phyloP scores from a whole-genome alignment of 148 eudicot genomes.

The Agrostemma githago region DNA sequence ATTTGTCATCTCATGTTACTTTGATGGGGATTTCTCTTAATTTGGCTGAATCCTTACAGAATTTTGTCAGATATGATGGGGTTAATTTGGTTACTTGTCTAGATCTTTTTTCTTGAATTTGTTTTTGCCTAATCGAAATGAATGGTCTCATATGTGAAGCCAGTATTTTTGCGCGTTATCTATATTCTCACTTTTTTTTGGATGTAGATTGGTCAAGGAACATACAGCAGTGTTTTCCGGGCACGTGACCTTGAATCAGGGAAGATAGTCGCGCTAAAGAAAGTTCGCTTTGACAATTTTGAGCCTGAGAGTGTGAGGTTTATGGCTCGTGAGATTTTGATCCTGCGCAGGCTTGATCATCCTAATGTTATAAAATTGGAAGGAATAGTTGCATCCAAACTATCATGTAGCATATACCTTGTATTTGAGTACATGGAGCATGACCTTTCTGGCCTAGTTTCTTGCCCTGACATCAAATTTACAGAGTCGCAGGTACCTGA shows the following conservation, averaged over 20 bases:
- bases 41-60: neutral
- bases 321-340: constrained; percentile 84
- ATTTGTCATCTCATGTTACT: constrained; percentile 18
- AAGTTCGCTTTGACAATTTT: constrained; percentile 83
- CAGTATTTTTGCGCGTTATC: no score
- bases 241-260: constrained; percentile 69
- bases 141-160: no score
- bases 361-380: constrained; percentile 85
- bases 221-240: constrained; percentile 83
- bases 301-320: constrained; percentile 92
- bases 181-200: constrained; percentile 14
- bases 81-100: constrained; percentile 17
- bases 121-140: no score
- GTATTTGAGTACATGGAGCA: constrained; percentile 96
- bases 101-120: neutral
- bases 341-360: constrained; percentile 83
- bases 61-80: constrained; percentile 18
- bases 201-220: constrained; percentile 78
- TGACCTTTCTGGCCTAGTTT: constrained; percentile 72
- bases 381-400: constrained; percentile 68
- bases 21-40: no score
- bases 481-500: constrained; percentile 68
- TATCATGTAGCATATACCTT: constrained; percentile 83
- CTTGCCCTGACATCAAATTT: constrained; percentile 77
- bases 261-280: constrained; percentile 83